Base-by-base conservation (phyloP, 1,139 yeast genomes). In the Yamadazyma triangularis region DNA sequence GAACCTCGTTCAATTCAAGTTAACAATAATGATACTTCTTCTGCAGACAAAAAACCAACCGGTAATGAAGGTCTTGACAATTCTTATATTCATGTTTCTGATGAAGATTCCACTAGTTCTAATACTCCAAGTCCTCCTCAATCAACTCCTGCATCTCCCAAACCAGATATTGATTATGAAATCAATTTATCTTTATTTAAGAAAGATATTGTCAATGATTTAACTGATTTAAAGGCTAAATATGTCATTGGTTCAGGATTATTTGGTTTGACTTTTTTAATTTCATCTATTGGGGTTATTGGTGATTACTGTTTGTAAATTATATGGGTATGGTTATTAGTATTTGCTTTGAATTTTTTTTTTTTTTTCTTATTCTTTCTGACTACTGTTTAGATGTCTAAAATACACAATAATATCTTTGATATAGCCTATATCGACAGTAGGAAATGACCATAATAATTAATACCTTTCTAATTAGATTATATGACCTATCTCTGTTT, bases 61-160 rank as follows among this genome's bases (percentile, higher is more conserved):
- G 47, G 40, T 12, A 46, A 46, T 13, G 67, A 70, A 24, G 60
- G 60, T 20, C 60, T 75, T 40, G 74, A 73, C 35, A 65, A 64
- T 46, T 73, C 79, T 8, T 68, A 68, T 43, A 64, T 68, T 36
- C 72, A 68, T 29, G 70, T 72, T 19, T 72, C 77, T 21, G 76
- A 71, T 39, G 73, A 67, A 21, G 60, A 52, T 19, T 47, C 53
- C 14, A 56, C 64, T 9, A 60, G 60, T 7, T 41, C 46, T 13
- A 58, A 64, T 10, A 65, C 66, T 7, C 42, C 44, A 15, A 41
- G 32, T 21, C 28, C 34, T 9, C 28, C 29, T 13, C 35, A 55
- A 15, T 50, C 69, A 14, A 42, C 49, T 3, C 56, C 65, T 18
- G 50, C 40, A 16, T 62, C 70, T 13, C 70, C 67, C 2, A 52